These are phyloP conservation scores for Eucalyptus sp. DNA, from an alignment of 345 rosid genomes.

Conservation along the genomic window DNA sequence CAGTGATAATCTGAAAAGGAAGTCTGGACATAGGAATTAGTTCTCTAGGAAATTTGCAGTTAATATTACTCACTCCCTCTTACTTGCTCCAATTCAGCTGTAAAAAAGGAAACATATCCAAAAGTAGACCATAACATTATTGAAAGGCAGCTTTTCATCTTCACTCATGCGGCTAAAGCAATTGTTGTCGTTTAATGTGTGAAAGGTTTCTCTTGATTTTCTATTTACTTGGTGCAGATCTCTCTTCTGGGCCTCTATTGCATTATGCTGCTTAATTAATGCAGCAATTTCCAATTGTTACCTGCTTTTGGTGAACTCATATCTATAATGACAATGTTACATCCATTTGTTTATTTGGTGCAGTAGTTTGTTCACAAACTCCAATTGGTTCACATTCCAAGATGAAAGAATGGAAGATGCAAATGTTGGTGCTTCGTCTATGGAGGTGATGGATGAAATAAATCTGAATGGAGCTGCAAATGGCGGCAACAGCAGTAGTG, in stretches of 20 bases:
- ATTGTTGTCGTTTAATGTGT: neutral
- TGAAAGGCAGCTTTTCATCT: neutral
- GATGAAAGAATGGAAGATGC: conserved; percentile 55
- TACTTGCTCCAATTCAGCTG: neutral
- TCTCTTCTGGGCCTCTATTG: neutral
- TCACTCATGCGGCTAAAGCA: neutral
- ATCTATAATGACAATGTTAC: neutral
- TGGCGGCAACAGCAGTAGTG: conserved; percentile 67
- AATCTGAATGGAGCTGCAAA: conserved; percentile 55
- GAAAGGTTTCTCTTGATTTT: neutral
- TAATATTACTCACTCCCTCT: neutral
- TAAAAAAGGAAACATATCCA: neutral
- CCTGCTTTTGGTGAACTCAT: neutral
- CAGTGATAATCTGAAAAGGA: neutral
- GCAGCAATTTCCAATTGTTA: neutral
- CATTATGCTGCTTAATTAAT: neutral
- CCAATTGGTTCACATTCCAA: conserved; percentile 97
- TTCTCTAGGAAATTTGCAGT: neutral
- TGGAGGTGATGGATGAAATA: conserved; percentile 69
- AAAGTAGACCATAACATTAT: neutral
- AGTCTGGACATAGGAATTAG: neutral
- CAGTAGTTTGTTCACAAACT: conserved; percentile 81
- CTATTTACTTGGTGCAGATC: neutral
- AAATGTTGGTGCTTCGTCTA: conserved; percentile 33
- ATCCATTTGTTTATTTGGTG: neutral